Evolutionary conservation across 345 rosid species (phyloP).

Genomic region (Heritiera fomes): DNA sequence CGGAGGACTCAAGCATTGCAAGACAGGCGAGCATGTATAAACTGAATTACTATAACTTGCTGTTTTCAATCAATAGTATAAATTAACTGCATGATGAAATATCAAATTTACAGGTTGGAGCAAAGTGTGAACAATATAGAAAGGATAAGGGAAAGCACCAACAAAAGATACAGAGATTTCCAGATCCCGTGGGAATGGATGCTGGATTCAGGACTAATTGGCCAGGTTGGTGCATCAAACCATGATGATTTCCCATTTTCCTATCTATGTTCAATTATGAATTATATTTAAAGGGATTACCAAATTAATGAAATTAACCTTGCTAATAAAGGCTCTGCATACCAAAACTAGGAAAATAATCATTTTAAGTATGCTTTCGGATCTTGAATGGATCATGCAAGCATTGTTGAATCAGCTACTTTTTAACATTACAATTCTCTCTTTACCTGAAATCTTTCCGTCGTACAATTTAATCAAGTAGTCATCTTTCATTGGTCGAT

Average conservation of each 20-base stretch:
- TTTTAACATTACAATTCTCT: too few relatives aligned
- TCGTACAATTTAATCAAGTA: too few relatives aligned
- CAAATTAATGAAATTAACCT: too few relatives aligned
- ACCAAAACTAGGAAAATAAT: background rate
- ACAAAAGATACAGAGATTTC: slow-evolving; percentile 72
- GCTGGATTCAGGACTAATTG: slow-evolving; percentile 68
- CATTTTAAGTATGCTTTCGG: background rate
- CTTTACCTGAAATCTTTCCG: too few relatives aligned
- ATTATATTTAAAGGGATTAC: background rate
- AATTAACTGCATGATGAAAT: slow-evolving; percentile 30
- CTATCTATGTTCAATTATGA: background rate
- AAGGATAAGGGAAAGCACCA: slow-evolving; percentile 55
- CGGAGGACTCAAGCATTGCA: slow-evolving; percentile 71
- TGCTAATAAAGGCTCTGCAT: background rate
- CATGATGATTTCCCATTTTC: slow-evolving; percentile 2
- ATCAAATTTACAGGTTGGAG: slow-evolving; percentile 65
- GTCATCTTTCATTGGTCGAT: too few relatives aligned
- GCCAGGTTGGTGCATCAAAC: slow-evolving; percentile 63
- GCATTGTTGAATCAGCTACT: background rate
- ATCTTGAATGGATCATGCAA: background rate
- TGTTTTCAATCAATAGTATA: slow-evolving; percentile 9
- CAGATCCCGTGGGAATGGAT: slow-evolving; percentile 97
- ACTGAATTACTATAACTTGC: slow-evolving; percentile 28
- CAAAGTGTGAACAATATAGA: slow-evolving; percentile 59
- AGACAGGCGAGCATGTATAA: slow-evolving; percentile 95